A percentile compares a stretch with the other conserved stretches of the same genome.
These are phyloP conservation scores for Metschnikowia proteae DNA, from an alignment of 805 yeast genomes.

Conservation along the genomic window DNA sequence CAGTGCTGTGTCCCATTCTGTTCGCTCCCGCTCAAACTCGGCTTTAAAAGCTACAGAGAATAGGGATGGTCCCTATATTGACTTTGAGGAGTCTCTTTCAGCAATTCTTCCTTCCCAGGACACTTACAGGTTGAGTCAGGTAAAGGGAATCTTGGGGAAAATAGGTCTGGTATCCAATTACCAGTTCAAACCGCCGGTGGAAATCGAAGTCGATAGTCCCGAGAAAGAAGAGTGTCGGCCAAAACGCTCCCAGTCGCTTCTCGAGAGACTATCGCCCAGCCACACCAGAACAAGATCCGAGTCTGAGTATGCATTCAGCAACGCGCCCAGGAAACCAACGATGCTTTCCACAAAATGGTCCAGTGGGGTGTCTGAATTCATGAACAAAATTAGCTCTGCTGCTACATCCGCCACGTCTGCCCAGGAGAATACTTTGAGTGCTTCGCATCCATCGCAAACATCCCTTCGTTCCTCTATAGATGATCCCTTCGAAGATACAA, in stretches of 20 bases:
- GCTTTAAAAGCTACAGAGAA: constrained; percentile 19
- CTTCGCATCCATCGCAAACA: constrained; percentile 21
- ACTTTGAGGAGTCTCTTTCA: constrained; percentile 19
- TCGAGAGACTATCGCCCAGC: constrained; percentile 33
- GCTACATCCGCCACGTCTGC: constrained; percentile 9
- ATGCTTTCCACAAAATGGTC: constrained; percentile 27
- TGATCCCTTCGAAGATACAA: constrained; percentile 17
- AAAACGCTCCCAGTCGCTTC: constrained; percentile 22
- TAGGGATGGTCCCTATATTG: constrained; percentile 25
- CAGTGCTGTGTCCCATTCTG: constrained; percentile 27
- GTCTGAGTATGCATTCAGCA: constrained; percentile 18
- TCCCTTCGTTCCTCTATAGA: constrained; percentile 32
- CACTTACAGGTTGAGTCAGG: constrained; percentile 25
- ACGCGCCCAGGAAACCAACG: neutral
- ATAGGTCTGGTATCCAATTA: constrained; percentile 22
- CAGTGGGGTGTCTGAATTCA: constrained; percentile 40
- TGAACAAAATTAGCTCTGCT: constrained; percentile 36
- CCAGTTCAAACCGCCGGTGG: constrained; percentile 8
- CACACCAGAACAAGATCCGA: constrained; percentile 38
- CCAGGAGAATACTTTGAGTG: neutral
- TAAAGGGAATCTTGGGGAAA: constrained; percentile 35
- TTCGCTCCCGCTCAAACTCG: constrained; percentile 33
- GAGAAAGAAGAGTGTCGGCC: constrained; percentile 6
- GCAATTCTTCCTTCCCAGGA: constrained; percentile 15
- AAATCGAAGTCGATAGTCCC: constrained; percentile 3